Base-by-base conservation (phyloP, 768 basidiomycete species). In the Boletus pseudo-olivaceus region DNA sequence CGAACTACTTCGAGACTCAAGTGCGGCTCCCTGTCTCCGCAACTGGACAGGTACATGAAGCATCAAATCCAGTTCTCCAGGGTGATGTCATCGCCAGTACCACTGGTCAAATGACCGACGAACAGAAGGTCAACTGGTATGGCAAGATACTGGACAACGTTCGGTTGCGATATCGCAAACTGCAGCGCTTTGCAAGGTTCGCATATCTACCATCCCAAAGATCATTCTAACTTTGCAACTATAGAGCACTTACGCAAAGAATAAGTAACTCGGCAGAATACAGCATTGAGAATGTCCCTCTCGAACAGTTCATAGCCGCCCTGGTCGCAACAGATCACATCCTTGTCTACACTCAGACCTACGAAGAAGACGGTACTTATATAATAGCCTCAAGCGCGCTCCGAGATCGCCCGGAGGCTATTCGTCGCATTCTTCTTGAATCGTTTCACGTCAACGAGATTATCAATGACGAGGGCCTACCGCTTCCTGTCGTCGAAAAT, bases 201-300 rank as follows among this genome's bases (percentile, higher is more conserved):
- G 37, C 56, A 20, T 32, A 7, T 47, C 23, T 19, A n/a, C 23
- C 26, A 27, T 20, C 38, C 32, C 35, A 20, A 46, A 41, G 41
- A 47, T 29, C 12, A 45, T 49, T 46, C 55, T 61, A 42, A 46
- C 35, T 45, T 37, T 39, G 34, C 26, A 55, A 40, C 17, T 54
- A 10, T 43, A 88, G 87, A 57, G 82, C 82, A 4, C 75, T 88
- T 42, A 87, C 90, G 0, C 90, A 93, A 61, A 83, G 92, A 44
- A 95, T 95, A 75, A 89, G 90, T 64, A 97, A 95, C 70, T 90
- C 94, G 6, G 90, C 93, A 1, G 94, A 97, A 68, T 98, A 95
- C 64, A 82, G 77, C 55, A 77, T 98, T 32, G 88, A 92, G 54
- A 78, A 83, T 51, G 74, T 87, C 35, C 78, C 86, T 40, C 74